phyloP scores from a whole-genome alignment of 768 basidiomycete species.

The Naganishia randhawae region DNA sequence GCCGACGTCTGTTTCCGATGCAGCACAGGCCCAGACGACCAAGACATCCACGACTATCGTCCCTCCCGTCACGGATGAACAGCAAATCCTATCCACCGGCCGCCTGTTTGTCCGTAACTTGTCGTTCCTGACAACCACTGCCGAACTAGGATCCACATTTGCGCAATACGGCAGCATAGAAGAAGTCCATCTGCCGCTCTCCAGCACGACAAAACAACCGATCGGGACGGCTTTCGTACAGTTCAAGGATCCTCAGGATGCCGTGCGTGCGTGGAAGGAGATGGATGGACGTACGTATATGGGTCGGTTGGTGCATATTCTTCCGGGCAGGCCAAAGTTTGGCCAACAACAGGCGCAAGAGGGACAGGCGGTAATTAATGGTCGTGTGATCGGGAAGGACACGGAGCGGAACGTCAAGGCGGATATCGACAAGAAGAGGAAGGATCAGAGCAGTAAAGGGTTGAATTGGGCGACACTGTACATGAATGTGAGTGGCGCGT shows the following conservation, averaged over 20 bases:
- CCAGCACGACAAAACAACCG: slow-evolving; percentile 54
- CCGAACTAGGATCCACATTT: slow-evolving; percentile 67
- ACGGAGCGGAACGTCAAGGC: slow-evolving; percentile 36
- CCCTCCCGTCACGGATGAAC: slow-evolving; percentile 40
- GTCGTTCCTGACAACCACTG: slow-evolving; percentile 74
- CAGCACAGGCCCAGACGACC: slow-evolving; percentile 33
- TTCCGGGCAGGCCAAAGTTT: slow-evolving; percentile 57
- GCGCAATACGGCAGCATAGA: slow-evolving; percentile 65
- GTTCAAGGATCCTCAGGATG: slow-evolving; percentile 55
- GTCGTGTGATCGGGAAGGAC: slow-evolving; percentile 44
- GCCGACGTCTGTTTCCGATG: slow-evolving; percentile 28
- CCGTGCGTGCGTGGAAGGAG: slow-evolving; percentile 67
- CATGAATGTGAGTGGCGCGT: slow-evolving; percentile 63
- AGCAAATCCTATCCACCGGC: slow-evolving; percentile 66
- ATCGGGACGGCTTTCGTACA: slow-evolving; percentile 66
- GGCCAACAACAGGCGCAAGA: slow-evolving; percentile 33
- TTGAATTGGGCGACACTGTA: slow-evolving; percentile 67
- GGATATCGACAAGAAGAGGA: slow-evolving; percentile 48
- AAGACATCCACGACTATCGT: background rate
- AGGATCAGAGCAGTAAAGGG: slow-evolving; percentile 39
- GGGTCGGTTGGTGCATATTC: slow-evolving; percentile 83
- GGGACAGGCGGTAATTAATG: slow-evolving; percentile 33
- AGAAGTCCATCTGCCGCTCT: slow-evolving; percentile 64
- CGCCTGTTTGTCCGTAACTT: slow-evolving; percentile 92
- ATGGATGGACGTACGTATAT: slow-evolving; percentile 84